These are phyloP conservation scores for Cladosporium sp. DNA, from an alignment of 2,329 filamentous ascomycete genomes.

Conservation along the genomic window DNA sequence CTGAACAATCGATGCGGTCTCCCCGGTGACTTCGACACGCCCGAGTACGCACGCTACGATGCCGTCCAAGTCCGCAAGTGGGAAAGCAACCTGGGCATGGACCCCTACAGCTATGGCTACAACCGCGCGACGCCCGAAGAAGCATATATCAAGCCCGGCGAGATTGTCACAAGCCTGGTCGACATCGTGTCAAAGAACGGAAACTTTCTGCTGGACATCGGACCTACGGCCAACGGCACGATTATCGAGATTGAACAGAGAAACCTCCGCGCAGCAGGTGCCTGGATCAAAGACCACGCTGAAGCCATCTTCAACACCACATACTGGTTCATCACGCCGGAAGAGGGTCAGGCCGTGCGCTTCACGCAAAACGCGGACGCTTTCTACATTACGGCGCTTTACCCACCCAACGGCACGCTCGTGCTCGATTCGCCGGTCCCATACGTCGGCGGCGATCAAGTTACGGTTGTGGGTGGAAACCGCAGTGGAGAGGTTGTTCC, in stretches of 20 bases:
- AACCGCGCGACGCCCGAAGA: slow-evolving; percentile 48
- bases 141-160: slow-evolving; percentile 48
- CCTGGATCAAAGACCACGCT: slow-evolving; percentile 48
- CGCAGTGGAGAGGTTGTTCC: slow-evolving; percentile 25
- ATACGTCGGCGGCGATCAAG: slow-evolving; percentile 40
- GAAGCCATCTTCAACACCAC: slow-evolving; percentile 54
- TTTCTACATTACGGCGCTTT: slow-evolving; percentile 47
- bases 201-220: slow-evolving; percentile 52
- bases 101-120: slow-evolving; percentile 55
- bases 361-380: slow-evolving; percentile 49
- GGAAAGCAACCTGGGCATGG: slow-evolving; percentile 56
- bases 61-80: slow-evolving; percentile 51
- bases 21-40: slow-evolving; percentile 54
- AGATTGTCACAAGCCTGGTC: slow-evolving; percentile 43
- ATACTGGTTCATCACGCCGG: slow-evolving; percentile 46
- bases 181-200: slow-evolving; percentile 52
- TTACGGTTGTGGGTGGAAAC: slow-evolving; percentile 40
- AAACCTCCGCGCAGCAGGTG: slow-evolving; percentile 46
- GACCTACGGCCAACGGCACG: slow-evolving; percentile 50
- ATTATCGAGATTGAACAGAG: slow-evolving; percentile 45
- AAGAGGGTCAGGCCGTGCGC: slow-evolving; percentile 40
- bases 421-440: slow-evolving; percentile 42
- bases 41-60: slow-evolving; percentile 50
- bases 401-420: slow-evolving; percentile 37
- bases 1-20: slow-evolving; percentile 55